Evolutionary conservation across 192 early-diverging fungal genomes (phyloP).

Genomic region (Paraglomus brasilianum): DNA sequence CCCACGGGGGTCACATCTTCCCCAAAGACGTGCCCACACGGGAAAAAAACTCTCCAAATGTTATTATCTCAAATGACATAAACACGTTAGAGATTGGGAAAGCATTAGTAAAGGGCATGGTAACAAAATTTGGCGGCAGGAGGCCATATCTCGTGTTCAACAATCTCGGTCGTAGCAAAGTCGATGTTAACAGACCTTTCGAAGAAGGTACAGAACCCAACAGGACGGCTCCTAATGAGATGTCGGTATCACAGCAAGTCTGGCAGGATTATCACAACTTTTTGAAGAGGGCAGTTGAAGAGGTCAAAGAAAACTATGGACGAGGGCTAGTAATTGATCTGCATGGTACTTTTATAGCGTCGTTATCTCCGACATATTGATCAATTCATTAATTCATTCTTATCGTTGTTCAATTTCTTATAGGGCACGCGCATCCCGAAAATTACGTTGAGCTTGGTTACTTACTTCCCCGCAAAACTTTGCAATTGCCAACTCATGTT

Average conservation of each 20-base stretch:
- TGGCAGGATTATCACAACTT: constrained; percentile 15
- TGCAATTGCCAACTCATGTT: neutral
- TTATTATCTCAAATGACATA: neutral
- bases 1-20: constrained; percentile 13
- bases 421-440: constrained; percentile 9
- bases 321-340: constrained; percentile 16
- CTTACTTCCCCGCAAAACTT: neutral
- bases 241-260: neutral
- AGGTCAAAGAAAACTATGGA: neutral
- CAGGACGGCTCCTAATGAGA: too few relatives aligned
- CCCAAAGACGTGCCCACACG: neutral
- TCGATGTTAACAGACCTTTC: constrained; percentile 4
- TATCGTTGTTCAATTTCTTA: neutral
- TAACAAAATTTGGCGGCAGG: neutral
- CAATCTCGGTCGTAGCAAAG: neutral
- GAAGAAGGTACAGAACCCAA: constrained; percentile 3
- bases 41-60: neutral
- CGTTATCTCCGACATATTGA: too few relatives aligned
- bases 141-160: neutral
- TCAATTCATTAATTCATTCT: neutral
- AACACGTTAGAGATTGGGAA: constrained; percentile 11
- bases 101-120: neutral
- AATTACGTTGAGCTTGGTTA: constrained; percentile 22
- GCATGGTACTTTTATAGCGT: constrained; percentile 17
- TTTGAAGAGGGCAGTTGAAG: constrained; percentile 20